phyloP scores from a whole-genome alignment of 1,284 basidiomycete species.

The Gymnopus androsaceus region DNA sequence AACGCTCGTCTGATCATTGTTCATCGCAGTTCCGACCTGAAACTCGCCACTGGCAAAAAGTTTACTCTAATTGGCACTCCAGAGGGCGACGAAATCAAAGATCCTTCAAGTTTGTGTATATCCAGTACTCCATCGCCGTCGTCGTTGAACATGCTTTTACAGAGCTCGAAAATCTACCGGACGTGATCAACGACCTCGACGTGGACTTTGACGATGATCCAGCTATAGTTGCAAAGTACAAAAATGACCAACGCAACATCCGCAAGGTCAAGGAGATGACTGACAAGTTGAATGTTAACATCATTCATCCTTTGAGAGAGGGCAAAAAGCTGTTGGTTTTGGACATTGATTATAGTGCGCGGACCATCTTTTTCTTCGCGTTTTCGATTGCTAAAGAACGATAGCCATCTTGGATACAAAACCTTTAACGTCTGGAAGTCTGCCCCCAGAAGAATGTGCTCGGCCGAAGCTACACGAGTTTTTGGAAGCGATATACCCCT shows the following conservation, averaged over 20 bases:
- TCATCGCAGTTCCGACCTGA: conserved; percentile 55
- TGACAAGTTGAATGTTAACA: conserved; percentile 63
- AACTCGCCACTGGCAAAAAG: conserved; percentile 62
- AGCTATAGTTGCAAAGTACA: conserved; percentile 57
- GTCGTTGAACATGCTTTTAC: conserved; percentile 8
- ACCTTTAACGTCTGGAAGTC: conserved; percentile 72
- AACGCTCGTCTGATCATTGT: conserved; percentile 11
- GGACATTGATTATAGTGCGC: conserved; percentile 85
- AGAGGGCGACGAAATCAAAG: conserved; percentile 81
- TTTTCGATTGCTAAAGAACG: background rate
- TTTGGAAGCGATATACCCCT: conserved; percentile 73
- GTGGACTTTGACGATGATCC: conserved; percentile 70
- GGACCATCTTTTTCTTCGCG: background rate
- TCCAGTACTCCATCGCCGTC: background rate
- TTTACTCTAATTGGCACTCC: conserved; percentile 84
- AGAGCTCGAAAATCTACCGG: conserved; percentile 70
- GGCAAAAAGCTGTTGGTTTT: conserved; percentile 83
- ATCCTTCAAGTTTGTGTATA: conserved; percentile 52
- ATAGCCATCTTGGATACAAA: conserved; percentile 83
- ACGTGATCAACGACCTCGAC: conserved; percentile 80
- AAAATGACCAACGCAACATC: conserved; percentile 74
- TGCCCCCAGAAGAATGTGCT: conserved; percentile 80
- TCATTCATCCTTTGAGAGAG: conserved; percentile 75
- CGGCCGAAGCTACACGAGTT: conserved; percentile 85
- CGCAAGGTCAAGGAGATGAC: conserved; percentile 78